phyloP scores from a whole-genome alignment of 129 eudicot genomes.

The Lactuca saligna region DNA sequence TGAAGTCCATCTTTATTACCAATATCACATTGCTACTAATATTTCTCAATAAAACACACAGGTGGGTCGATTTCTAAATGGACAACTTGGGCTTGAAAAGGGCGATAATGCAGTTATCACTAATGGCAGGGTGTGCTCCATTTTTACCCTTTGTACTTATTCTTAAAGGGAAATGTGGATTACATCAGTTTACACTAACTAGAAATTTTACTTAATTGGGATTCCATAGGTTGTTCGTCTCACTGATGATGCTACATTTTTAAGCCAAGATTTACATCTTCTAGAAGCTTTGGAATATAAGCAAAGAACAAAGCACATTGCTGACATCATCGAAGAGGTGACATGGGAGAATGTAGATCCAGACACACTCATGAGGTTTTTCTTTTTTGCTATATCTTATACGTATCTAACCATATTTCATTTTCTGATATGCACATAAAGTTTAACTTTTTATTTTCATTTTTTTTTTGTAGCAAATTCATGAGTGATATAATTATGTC shows the following conservation, averaged over 20 bases:
- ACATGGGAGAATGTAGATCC: conserved; percentile 84
- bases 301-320: conserved; percentile 81
- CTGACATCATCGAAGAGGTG: conserved; percentile 70
- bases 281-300: conserved; percentile 84
- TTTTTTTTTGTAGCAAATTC: conserved; percentile 59
- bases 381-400: not conserved
- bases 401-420: no score
- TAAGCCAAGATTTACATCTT: conserved; percentile 89
- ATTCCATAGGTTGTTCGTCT: conserved; percentile 55
- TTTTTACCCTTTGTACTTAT: not conserved
- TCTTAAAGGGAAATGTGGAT: not conserved
- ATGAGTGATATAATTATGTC: conserved; percentile 81
- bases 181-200: not conserved
- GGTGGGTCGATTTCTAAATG: conserved; percentile 62
- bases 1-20: not conserved
- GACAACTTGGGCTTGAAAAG: conserved; percentile 55
- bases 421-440: conserved; percentile 9
- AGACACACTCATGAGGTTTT: conserved; percentile 79
- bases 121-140: conserved; percentile 82
- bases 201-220: conserved; percentile 14
- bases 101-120: conserved; percentile 84
- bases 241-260: conserved; percentile 49
- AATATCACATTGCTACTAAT: conserved; percentile 1
- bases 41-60: conserved; percentile 41
- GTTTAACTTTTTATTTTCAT: conserved; percentile 9